These are phyloP conservation scores for Microdochium paspali DNA, from an alignment of 2,329 filamentous ascomycete genomes.

Conservation along the genomic window DNA sequence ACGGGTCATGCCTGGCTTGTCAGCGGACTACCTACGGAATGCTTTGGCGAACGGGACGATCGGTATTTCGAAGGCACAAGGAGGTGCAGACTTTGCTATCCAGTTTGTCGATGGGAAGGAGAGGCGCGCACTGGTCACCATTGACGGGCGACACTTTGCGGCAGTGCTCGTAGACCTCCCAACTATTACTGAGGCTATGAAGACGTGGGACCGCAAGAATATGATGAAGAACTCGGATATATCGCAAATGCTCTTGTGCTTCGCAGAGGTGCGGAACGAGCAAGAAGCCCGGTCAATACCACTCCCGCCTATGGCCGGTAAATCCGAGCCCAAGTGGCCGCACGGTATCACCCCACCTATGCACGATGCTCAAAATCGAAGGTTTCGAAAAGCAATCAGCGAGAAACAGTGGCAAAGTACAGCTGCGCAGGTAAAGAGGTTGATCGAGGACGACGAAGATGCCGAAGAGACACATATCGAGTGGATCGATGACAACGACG, in stretches of 20 bases:
- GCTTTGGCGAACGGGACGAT: constrained; percentile 71
- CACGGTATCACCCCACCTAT: constrained; percentile 84
- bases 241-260: constrained; percentile 79
- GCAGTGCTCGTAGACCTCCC: constrained; percentile 76
- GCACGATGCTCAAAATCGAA: constrained; percentile 72
- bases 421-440: constrained; percentile 66
- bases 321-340: constrained; percentile 63
- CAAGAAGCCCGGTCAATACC: constrained; percentile 55
- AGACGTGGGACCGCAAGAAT: constrained; percentile 81
- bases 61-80: constrained; percentile 51
- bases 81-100: constrained; percentile 69
- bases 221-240: constrained; percentile 87
- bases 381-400: constrained; percentile 75
- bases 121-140: constrained; percentile 61
- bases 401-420: constrained; percentile 80
- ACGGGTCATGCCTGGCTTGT: constrained; percentile 77
- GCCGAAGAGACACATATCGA: constrained; percentile 54
- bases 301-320: constrained; percentile 59
- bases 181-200: constrained; percentile 83
- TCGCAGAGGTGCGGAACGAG: constrained; percentile 57
- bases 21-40: constrained; percentile 73
- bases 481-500: constrained; percentile 46
- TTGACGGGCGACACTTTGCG: constrained; percentile 64
- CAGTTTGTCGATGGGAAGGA: constrained; percentile 70
- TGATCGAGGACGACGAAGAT: constrained; percentile 60